Conservation (phyloP, 2,329 filamentous ascomycete genomes). For the Cladophialophora chaetospira region DNA sequence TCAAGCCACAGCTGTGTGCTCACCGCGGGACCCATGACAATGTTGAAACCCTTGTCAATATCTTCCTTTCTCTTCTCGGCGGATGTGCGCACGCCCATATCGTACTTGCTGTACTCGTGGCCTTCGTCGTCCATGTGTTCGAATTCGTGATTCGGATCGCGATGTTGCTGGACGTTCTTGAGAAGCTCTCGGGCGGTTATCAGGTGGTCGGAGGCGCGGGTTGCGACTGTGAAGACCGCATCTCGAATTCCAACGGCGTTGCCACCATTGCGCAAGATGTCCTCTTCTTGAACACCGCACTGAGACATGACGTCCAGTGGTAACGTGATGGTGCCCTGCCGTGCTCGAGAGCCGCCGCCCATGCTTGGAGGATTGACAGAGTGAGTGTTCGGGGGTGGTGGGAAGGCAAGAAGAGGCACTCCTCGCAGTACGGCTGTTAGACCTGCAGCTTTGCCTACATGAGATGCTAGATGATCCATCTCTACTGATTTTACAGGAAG, state of each 20-base stretch:
- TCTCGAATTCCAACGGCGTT: slow-evolving; percentile 80
- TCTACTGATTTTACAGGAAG: slow-evolving; percentile 79
- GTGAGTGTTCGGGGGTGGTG: slow-evolving; percentile 61
- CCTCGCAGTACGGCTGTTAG: slow-evolving; percentile 86
- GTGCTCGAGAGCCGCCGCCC: slow-evolving; percentile 43
- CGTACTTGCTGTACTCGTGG: slow-evolving; percentile 52
- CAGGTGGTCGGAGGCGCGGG: slow-evolving; percentile 90
- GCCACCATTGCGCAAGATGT: slow-evolving; percentile 78
- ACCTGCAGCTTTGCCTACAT: slow-evolving; percentile 91
- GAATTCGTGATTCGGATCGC: slow-evolving; percentile 79
- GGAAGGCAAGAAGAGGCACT: slow-evolving; percentile 82
- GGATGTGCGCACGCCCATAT: slow-evolving; percentile 38
- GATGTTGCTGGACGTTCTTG: slow-evolving; percentile 71
- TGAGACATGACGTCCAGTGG: slow-evolving; percentile 90
- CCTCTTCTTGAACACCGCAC: slow-evolving; percentile 78
- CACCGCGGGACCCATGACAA: slow-evolving; percentile 73
- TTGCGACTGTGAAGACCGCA: slow-evolving; percentile 88
- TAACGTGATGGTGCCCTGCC: slow-evolving; percentile 71
- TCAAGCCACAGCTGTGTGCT: slow-evolving; percentile 77
- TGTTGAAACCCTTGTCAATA: slow-evolving; percentile 63
- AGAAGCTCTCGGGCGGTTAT: slow-evolving; percentile 94
- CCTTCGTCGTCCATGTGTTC: slow-evolving; percentile 82
- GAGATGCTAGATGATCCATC: slow-evolving; percentile 88
- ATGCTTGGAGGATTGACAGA: slow-evolving; percentile 49
- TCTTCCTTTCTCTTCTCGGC: slow-evolving; percentile 44